Base-by-base conservation (phyloP, 305 asterid species). In the Fraxinus floribunda region DNA sequence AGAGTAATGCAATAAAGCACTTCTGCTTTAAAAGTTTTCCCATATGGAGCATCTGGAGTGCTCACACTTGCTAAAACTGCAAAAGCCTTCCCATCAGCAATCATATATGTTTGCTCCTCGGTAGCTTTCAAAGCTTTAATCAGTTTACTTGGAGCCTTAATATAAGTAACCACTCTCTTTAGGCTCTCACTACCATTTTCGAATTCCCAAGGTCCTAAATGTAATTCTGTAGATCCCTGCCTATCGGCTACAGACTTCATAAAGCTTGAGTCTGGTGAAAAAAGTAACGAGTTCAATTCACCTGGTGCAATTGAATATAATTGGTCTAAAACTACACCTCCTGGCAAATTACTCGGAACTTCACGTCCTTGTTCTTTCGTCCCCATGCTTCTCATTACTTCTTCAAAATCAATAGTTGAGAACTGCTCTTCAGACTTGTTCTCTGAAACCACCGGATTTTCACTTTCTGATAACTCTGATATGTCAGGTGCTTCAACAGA, bases 1-100 rank as follows among this genome's bases (percentile, higher is more conserved):
- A 93, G 87, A 62, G 95, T 86, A 76, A 96, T 93, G 88, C 94
- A 87, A 88, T 92, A 94, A 84, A 94, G 98, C 81, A 96, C 90
- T 89, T 96, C 98, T 2, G 76, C 84, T 91, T 90, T 92, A 80
- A 94, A 96, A n/a, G 89, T 89, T 87, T 91, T 85, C 73, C 99
- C 98, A n/a, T 93, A 94, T 7, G 98, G 98, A 84, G 98, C 98
- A 87, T 96, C 99, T 16, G 98, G 99, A 78, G 98, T 96, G 87
- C 92, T 90, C 85, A 91, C 99, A 84, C 78, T 79, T 26, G 93
- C 87, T 41, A 91, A 89, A 77, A 96, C 90, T 38, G 93, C 93
- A 90, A 91, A 94, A 49, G 78, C 75, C 83, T 90, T 92, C 52
- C 93, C 97, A 86, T 94, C 97, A 41, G 94, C 97, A 91, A 88